Base-by-base conservation (phyloP, 2,329 filamentous ascomycete species). In the Camillea tinctor region DNA sequence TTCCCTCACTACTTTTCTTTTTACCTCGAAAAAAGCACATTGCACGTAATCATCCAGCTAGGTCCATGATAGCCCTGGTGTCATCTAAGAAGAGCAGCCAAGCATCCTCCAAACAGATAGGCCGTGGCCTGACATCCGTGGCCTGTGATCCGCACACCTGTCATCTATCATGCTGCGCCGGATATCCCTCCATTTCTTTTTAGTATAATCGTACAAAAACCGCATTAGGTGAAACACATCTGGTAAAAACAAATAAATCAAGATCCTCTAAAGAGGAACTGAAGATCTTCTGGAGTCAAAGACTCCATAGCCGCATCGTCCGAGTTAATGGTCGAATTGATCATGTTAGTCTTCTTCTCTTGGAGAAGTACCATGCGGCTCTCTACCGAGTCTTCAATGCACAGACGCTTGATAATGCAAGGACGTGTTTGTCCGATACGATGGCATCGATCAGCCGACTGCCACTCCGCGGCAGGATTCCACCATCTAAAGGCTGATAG, bases 391-490 rank as follows among this genome's bases (percentile, higher is more conserved):
- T 99, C 95, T 74, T 99, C 94, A 63, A 99, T 97, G 72, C 93
- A 96, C 11, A 99, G 85, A 24, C 95, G 88, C 1, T 93, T 98
- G 69, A 99, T 96, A 40, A 92, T 92, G 73, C 95, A 98, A 24
- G 94, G 94, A 7, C 95, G 90, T 52, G 88, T 91, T 79, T 99
- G 95, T 30, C 95, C 95, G 68, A 98, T 99, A 58, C 95, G 93
- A 77, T 98, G 95, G 72, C 90, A 93, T 65, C 91, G 86, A 74
- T 99, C 95, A 2, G 95, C 95, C 63, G 91, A 95, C 77, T 99
- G 95, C 95, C 95, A 99, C 78, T 99, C 95, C 0, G 94, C 94
- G n/a, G 93, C 93, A n/a, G 95, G 95, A 68, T 98, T 98, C 95
- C 95, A 99, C 95, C 95, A 98, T 68, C 90, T 93, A 30, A 60